These are phyloP conservation scores for Pilasporangium apinafurcum DNA, from an alignment of 352 stramenopile species.

Conservation along the genomic window DNA sequence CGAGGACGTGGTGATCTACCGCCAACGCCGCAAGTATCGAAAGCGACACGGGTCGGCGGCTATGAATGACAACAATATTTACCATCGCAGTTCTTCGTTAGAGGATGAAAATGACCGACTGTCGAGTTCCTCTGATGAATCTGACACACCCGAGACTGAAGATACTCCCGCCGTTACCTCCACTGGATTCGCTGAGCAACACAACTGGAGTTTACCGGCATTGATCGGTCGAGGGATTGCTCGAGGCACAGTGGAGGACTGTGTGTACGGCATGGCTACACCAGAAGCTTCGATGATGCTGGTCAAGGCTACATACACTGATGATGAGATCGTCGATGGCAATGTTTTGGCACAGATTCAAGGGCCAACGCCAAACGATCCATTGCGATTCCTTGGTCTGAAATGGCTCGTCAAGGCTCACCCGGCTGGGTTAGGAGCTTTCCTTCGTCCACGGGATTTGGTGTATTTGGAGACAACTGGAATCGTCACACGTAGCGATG, in stretches of 20 bases:
- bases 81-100: not conserved
- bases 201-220: not conserved
- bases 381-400: constrained; percentile 15
- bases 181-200: constrained; percentile 2
- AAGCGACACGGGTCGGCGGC: not conserved
- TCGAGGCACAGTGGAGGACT: constrained; percentile 31
- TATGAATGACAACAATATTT: not conserved
- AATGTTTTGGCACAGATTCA: constrained; percentile 2
- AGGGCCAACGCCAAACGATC: constrained; percentile 6
- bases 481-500: constrained; percentile 1
- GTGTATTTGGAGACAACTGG: not conserved
- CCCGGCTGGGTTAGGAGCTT: not conserved
- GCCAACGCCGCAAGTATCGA: constrained; percentile 6
- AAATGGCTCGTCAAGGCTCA: constrained; percentile 16
- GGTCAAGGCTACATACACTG: constrained; percentile 41
- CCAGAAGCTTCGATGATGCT: constrained; percentile 42
- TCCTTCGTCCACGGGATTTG: constrained; percentile 7
- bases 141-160: no score
- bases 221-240: constrained; percentile 37
- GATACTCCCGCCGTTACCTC: not conserved
- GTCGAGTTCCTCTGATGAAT: not conserved
- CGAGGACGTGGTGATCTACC: constrained; percentile 28
- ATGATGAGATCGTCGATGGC: constrained; percentile 15
- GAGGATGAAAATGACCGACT: not conserved
- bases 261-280: constrained; percentile 50